Evolutionary conservation across 305 asterid species (phyloP).

Genomic region (Solanum aculeatissimum): DNA sequence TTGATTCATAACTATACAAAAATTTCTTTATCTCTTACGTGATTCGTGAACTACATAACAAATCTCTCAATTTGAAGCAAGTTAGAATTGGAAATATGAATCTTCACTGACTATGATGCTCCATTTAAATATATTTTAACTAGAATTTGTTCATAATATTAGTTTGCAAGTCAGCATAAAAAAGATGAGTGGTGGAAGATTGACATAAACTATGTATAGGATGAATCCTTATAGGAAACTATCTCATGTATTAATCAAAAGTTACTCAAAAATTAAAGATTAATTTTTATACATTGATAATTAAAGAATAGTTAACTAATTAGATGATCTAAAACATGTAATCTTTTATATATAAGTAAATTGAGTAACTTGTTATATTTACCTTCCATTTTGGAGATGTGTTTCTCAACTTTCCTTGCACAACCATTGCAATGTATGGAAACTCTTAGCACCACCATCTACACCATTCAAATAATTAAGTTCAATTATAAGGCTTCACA

Average conservation of each 20-base stretch:
- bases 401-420: slow-evolving; percentile 22
- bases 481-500: neutral
- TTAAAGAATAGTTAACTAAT: neutral
- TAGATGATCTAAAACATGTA: neutral
- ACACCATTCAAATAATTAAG: neutral
- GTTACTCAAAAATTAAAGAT: neutral
- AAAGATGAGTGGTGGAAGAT: neutral
- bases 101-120: neutral
- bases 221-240: accelerated
- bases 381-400: slow-evolving; percentile 11
- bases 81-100: too few relatives aligned
- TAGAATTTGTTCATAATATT: neutral
- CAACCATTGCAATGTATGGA: slow-evolving; percentile 22
- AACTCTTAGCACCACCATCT: slow-evolving; percentile 14
- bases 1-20: neutral
- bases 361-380: neutral
- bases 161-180: accelerated
- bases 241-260: neutral
- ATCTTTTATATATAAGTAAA: neutral
- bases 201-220: neutral
- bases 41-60: accelerated
- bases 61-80: too few relatives aligned
- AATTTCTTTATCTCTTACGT: neutral
- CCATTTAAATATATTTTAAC: neutral
- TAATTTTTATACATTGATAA: neutral